phyloP scores from a whole-genome alignment of 768 basidiomycete species.

The Termitomyces bulborhizus region DNA sequence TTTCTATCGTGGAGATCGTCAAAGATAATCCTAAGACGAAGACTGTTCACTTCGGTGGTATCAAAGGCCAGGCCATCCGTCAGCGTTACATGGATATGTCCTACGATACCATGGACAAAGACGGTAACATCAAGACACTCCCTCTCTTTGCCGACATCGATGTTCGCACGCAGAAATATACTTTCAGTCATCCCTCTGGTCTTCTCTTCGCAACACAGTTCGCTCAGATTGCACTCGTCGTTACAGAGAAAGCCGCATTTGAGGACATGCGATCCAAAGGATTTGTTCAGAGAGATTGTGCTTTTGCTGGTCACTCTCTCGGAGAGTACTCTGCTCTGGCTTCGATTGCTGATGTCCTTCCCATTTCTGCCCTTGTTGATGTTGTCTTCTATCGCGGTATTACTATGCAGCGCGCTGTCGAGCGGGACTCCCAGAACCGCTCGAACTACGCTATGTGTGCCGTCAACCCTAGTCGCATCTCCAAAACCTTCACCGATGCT shows the following conservation, averaged over 20 bases:
- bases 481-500: slow-evolving; percentile 88
- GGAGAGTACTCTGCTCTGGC: slow-evolving; percentile 99
- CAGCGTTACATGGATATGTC: slow-evolving; percentile 99
- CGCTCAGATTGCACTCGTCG: slow-evolving; percentile 96
- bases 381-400: slow-evolving; percentile 99
- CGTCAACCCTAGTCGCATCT: slow-evolving; percentile 95
- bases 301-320: slow-evolving; percentile 96
- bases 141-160: slow-evolving; percentile 96
- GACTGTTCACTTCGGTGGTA: slow-evolving; percentile 98
- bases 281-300: slow-evolving; percentile 85
- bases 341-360: slow-evolving; percentile 94
- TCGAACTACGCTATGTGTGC: slow-evolving; percentile 99
- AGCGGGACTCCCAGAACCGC: slow-evolving; percentile 87
- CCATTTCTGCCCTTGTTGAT: slow-evolving; percentile 92
- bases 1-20: slow-evolving; percentile 98
- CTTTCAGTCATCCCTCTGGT: slow-evolving; percentile 96
- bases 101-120: slow-evolving; percentile 95
- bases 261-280: slow-evolving; percentile 98
- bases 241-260: slow-evolving; percentile 97
- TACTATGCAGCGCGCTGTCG: slow-evolving; percentile 99
- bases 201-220: slow-evolving; percentile 97
- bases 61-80: slow-evolving; percentile 97
- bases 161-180: slow-evolving; percentile 90
- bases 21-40: slow-evolving; percentile 98
- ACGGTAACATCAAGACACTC: slow-evolving; percentile 91